Base-by-base conservation (phyloP, 2,329 filamentous ascomycete genomes). In the Hymenoscyphus infarciens region DNA sequence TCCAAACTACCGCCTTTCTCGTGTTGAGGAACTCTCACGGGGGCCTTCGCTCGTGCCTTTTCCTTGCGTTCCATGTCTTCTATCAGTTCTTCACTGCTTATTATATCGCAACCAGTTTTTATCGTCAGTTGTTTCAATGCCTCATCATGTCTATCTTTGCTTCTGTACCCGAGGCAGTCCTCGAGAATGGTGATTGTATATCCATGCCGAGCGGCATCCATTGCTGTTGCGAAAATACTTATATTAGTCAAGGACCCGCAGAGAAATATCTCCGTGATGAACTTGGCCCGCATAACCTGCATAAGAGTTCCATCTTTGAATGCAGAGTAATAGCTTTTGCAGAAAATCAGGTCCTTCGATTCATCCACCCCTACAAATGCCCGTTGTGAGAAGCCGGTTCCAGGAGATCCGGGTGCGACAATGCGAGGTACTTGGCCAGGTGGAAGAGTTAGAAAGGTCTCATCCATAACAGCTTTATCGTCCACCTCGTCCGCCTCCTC, bases 161-260 rank as follows among this genome's bases (percentile, higher is more conserved):
- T 87, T 56, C 91, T 86, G 72, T 88, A 97, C 11, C 92, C 93
- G 61, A 96, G 86, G 74, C 93, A 97, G 74, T 98, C 92, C 59
- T 95, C 88, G 45, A 98, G 80, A 13, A 98, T 80, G 5, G 90
- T 95, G 71, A 97, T 91, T n/a, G 86, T 82, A 71, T 96, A 87
- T 4, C 93, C 95, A 75, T 97, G 90, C 22, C 89, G 85, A 1
- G 91, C 93, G 11, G 94, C 95, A 72, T 97, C 95, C 66, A 96
- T 82, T 3, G 92, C 92, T 0, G 94, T 97, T 7, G 95, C 94
- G 73, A 95, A 92, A 56, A 98, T 87, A 35, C 92, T 93, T 39
- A 96, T 80, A 71, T 98, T 97, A 53, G 89, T 91, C 57, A 96
- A 82, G 54, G 90, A 89, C 25, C 95, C 95, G 71, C 91, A 96